Conservation (phyloP, 2,329 filamentous ascomycete species). For the Monilinia fructigena region DNA sequence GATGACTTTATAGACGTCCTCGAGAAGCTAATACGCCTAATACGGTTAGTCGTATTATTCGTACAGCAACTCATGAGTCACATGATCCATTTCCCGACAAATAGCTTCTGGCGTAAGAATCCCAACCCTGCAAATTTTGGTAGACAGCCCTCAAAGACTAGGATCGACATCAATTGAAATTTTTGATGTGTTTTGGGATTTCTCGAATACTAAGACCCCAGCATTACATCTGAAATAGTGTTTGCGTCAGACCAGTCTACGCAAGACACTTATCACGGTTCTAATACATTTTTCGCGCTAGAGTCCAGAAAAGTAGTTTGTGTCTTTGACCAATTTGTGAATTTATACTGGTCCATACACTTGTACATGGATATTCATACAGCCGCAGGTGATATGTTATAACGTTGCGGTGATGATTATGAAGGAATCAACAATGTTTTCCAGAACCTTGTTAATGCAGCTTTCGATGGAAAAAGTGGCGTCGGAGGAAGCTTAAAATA, state of each 20-base stretch:
- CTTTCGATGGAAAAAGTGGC: background rate
- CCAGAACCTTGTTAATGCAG: background rate
- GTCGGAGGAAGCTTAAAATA: background rate
- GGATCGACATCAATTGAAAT: background rate
- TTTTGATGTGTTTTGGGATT: background rate
- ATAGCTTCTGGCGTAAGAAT: background rate
- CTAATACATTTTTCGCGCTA: background rate
- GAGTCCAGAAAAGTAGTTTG: background rate
- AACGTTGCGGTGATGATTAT: background rate
- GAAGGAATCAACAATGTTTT: background rate
- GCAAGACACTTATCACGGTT: background rate
- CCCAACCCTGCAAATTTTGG: background rate
- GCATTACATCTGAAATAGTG: background rate
- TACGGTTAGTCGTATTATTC: too few relatives aligned
- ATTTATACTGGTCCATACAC: background rate
- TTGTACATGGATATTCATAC: background rate
- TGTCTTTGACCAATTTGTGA: background rate
- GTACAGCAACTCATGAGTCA: too few relatives aligned
- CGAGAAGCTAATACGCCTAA: too few relatives aligned
- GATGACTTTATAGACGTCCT: too few relatives aligned
- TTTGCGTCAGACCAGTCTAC: background rate
- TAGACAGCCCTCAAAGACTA: background rate
- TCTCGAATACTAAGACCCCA: background rate
- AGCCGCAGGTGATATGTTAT: background rate
- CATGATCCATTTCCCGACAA: too few relatives aligned